phyloP scores from a whole-genome alignment of 2,329 filamentous ascomycete species.

The Ophiostoma sp. region DNA sequence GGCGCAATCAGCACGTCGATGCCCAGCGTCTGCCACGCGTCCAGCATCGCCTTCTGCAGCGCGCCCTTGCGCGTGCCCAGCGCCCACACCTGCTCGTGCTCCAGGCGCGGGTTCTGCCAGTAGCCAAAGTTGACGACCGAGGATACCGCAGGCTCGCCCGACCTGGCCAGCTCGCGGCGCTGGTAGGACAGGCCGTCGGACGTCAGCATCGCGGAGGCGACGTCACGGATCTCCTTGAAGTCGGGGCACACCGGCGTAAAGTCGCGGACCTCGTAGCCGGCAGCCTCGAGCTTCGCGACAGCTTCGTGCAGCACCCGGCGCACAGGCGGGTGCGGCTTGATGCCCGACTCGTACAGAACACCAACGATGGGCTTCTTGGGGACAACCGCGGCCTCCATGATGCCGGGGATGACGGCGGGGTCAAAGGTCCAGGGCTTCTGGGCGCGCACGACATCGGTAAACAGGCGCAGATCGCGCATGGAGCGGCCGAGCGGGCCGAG shows the following conservation, averaged over 20 bases:
- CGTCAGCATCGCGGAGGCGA: constrained; percentile 22
- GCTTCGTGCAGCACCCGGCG: constrained; percentile 42
- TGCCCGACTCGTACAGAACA: constrained; percentile 48
- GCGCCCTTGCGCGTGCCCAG: constrained; percentile 24
- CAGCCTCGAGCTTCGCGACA: constrained; percentile 39
- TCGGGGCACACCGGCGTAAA: constrained; percentile 26
- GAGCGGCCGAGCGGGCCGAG: constrained; percentile 51
- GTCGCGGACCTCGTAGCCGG: constrained; percentile 53
- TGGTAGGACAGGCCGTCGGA: constrained; percentile 25
- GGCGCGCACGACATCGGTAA: constrained; percentile 42
- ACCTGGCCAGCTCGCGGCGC: constrained; percentile 20
- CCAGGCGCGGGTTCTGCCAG: constrained; percentile 22
- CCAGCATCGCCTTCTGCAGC: constrained; percentile 26
- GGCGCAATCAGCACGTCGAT: constrained; percentile 25
- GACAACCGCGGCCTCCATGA: constrained; percentile 46
- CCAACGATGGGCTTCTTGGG: constrained; percentile 47
- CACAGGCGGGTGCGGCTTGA: constrained; percentile 53
- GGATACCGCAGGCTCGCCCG: constrained; percentile 25
- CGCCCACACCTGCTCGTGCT: constrained; percentile 25
- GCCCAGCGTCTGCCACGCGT: constrained; percentile 23
- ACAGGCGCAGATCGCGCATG: constrained; percentile 46
- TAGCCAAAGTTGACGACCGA: constrained; percentile 24
- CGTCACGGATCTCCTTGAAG: constrained; percentile 24
- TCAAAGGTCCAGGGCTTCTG: constrained; percentile 64
- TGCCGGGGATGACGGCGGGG: constrained; percentile 66